Percentiles rank a stretch among this genome's conserved stretches.
Conservation (phyloP, 2,329 filamentous ascomycete genomes). For the Penicillium sp. region DNA sequence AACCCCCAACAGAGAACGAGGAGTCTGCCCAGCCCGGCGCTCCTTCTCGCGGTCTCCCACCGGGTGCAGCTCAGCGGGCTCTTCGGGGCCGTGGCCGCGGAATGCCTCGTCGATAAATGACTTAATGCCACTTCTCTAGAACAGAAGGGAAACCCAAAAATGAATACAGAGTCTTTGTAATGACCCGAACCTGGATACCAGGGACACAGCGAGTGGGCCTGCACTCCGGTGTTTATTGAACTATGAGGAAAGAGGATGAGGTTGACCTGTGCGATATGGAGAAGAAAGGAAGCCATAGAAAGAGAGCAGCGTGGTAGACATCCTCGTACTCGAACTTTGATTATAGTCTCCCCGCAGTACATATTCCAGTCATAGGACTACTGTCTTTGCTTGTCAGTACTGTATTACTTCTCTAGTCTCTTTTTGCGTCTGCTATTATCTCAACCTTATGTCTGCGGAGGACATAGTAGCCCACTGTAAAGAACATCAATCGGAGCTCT, state of each 20-base stretch:
- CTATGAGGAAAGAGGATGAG: slow-evolving; percentile 2
- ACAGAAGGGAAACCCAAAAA: slow-evolving; percentile 14
- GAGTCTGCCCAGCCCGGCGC: slow-evolving; percentile 85
- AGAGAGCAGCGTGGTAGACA: slow-evolving; percentile 17
- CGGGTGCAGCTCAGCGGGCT: slow-evolving; percentile 86
- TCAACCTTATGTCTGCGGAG: too few relatives aligned
- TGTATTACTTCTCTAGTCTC: neutral
- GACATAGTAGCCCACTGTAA: too few relatives aligned
- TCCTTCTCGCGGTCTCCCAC: slow-evolving; percentile 74
- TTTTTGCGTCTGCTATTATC: neutral
- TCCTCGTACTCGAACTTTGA: slow-evolving; percentile 13
- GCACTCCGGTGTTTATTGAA: slow-evolving; percentile 7
- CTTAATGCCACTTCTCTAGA: slow-evolving; percentile 26
- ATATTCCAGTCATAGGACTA: slow-evolving; percentile 9
- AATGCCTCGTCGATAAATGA: slow-evolving; percentile 67
- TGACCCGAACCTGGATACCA: slow-evolving; percentile 14
- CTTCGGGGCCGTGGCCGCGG: slow-evolving; percentile 83
- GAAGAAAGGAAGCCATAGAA: slow-evolving; percentile 12
- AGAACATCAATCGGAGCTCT: too few relatives aligned
- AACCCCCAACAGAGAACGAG: slow-evolving; percentile 71
- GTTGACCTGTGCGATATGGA: slow-evolving; percentile 13
- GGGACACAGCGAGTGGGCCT: neutral
- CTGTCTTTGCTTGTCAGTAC: slow-evolving; percentile 2
- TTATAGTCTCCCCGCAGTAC: slow-evolving; percentile 10
- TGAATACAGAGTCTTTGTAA: slow-evolving; percentile 20